Conservation (phyloP, 768 basidiomycete genomes). For the Lentinula detonsa region DNA sequence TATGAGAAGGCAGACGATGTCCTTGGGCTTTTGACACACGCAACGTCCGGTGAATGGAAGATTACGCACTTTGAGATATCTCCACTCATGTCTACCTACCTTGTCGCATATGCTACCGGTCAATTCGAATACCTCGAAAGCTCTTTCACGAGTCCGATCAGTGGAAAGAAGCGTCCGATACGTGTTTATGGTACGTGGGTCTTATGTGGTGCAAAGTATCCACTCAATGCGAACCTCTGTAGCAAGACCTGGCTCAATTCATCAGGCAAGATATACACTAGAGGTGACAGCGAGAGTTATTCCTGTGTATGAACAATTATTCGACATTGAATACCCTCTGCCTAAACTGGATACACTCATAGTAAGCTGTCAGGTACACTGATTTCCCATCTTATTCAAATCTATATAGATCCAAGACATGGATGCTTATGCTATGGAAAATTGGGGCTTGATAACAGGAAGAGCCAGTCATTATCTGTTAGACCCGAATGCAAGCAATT, state of each 20-base stretch:
- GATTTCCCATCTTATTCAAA: slow-evolving; percentile 2
- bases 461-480: slow-evolving; percentile 76
- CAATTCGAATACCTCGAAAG: slow-evolving; percentile 50
- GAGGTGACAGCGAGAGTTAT: slow-evolving; percentile 79
- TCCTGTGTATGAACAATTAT: slow-evolving; percentile 89
- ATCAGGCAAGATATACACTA: slow-evolving; percentile 81
- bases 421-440: slow-evolving; percentile 78
- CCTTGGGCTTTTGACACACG: slow-evolving; percentile 15
- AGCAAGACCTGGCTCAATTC: slow-evolving; percentile 80
- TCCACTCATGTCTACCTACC: slow-evolving; percentile 65
- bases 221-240: slow-evolving; percentile 6
- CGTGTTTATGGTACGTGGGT: slow-evolving; percentile 56
- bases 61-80: slow-evolving; percentile 56
- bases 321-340: slow-evolving; percentile 88
- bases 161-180: slow-evolving; percentile 58
- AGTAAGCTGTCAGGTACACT: slow-evolving; percentile 28
- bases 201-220: slow-evolving; percentile 24
- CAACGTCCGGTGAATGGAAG: slow-evolving; percentile 42
- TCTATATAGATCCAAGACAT: not conserved
- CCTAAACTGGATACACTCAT: slow-evolving; percentile 94
- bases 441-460: slow-evolving; percentile 91
- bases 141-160: slow-evolving; percentile 49
- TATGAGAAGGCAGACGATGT: slow-evolving; percentile 9
- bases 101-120: slow-evolving; percentile 65
- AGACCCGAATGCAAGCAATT: slow-evolving; percentile 68